Conservation (phyloP, 129 eudicot species). For the Tagetes patula region DNA sequence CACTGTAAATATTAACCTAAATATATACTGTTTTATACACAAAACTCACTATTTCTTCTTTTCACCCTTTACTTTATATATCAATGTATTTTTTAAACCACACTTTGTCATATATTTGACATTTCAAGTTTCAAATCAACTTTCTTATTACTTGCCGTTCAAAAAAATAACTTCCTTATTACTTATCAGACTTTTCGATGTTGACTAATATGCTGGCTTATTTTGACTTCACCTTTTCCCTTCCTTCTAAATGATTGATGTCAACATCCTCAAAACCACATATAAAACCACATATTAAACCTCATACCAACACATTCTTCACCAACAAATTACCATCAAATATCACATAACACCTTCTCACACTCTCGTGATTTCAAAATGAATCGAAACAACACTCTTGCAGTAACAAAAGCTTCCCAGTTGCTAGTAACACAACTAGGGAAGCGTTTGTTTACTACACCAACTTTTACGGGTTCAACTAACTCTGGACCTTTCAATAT, state of each 20-base stretch:
- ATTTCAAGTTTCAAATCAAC: conserved; percentile 4
- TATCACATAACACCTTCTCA: conserved; percentile 1
- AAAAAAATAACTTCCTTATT: no score
- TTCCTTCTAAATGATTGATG: conserved; percentile 2
- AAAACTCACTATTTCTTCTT: no score
- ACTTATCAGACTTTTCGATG: conserved; percentile 9
- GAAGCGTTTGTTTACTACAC: conserved; percentile 24
- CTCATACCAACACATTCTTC: neutral
- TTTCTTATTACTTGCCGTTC: conserved; percentile 2
- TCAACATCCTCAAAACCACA: conserved; percentile 22
- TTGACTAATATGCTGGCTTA: conserved; percentile 5
- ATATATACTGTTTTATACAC: no score
- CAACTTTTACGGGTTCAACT: neutral
- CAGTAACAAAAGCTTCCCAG: conserved; percentile 31
- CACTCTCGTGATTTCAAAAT: conserved; percentile 11
- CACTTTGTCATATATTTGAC: neutral
- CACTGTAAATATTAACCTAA: no score
- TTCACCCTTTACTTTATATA: no score
- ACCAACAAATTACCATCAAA: conserved; percentile 12
- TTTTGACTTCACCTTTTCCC: conserved; percentile 9
- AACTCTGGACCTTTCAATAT: neutral
- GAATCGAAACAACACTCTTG: conserved; percentile 23
- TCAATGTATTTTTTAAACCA: neutral
- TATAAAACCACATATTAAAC: conserved; percentile 28
- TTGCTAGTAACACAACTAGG: conserved; percentile 35